Evolutionary conservation across 164 flowering plant species (phyloP).

Genomic region (Vitis amurensis): DNA sequence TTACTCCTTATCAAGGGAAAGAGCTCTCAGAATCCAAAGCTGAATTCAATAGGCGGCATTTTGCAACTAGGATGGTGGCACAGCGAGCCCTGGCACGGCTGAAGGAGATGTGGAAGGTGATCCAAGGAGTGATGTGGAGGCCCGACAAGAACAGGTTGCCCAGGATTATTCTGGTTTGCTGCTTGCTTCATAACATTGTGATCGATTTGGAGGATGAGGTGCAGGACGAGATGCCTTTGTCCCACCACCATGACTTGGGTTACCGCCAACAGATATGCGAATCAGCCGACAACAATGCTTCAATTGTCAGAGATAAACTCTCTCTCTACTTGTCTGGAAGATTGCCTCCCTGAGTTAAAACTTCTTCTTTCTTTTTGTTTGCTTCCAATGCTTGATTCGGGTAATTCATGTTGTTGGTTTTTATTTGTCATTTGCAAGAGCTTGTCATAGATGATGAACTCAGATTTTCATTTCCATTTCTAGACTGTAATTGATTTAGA

Average conservation of each 20-base stretch:
- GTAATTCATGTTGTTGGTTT: not conserved
- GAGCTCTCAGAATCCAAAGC: slow-evolving; percentile 38
- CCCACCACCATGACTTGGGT: slow-evolving; percentile 57
- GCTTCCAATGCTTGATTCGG: not conserved
- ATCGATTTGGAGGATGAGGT: slow-evolving; percentile 81
- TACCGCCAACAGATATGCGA: slow-evolving; percentile 49
- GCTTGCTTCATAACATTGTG: slow-evolving; percentile 91
- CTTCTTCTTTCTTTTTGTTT: no score
- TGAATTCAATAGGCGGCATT: slow-evolving; percentile 77
- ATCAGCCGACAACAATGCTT: slow-evolving; percentile 35
- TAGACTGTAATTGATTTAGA: not conserved
- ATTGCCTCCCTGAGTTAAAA: slow-evolving; percentile 17
- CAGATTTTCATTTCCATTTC: not conserved
- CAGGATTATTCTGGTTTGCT: slow-evolving; percentile 82
- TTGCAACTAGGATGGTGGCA: slow-evolving; percentile 65
- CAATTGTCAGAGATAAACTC: slow-evolving; percentile 52
- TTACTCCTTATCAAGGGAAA: slow-evolving; percentile 76
- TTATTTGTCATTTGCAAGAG: not conserved
- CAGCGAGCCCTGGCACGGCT: slow-evolving; percentile 68
- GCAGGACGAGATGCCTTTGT: slow-evolving; percentile 50
- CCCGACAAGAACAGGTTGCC: slow-evolving; percentile 87
- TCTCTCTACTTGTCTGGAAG: slow-evolving; percentile 50
- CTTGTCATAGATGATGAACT: not conserved
- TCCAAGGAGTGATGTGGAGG: slow-evolving; percentile 87
- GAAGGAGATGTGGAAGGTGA: slow-evolving; percentile 84